phyloP scores from a whole-genome alignment of 2,329 filamentous ascomycete genomes.

The Cercospora sp. region DNA sequence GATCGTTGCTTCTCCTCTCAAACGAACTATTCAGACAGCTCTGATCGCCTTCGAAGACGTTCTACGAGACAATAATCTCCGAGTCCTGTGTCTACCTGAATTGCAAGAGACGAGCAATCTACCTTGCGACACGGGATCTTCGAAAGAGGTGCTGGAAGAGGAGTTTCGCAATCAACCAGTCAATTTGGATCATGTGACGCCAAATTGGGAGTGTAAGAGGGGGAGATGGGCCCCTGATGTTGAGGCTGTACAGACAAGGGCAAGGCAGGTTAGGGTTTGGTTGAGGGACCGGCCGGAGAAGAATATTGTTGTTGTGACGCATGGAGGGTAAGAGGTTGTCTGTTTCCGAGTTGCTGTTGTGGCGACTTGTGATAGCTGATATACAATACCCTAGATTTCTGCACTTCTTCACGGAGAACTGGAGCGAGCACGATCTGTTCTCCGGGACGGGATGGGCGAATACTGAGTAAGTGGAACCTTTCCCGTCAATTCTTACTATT shows the following conservation, averaged over 20 bases:
- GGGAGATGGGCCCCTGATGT: conserved; percentile 50
- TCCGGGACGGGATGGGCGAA: conserved; percentile 71
- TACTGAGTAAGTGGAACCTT: conserved; percentile 57
- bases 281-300: conserved; percentile 58
- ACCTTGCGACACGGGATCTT: conserved; percentile 74
- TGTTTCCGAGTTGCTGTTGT: background rate
- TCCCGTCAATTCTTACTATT: no score
- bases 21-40: conserved; percentile 78
- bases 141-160: conserved; percentile 54
- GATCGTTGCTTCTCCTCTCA: conserved; percentile 76
- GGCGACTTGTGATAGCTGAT: background rate
- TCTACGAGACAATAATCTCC: conserved; percentile 49
- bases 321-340: conserved; percentile 53
- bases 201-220: conserved; percentile 71
- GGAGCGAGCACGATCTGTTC: conserved; percentile 59
- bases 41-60: conserved; percentile 66
- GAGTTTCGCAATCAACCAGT: conserved; percentile 65
- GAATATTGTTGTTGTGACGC: conserved; percentile 75
- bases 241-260: conserved; percentile 60
- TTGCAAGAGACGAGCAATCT: conserved; percentile 75
- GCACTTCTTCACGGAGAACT: conserved; percentile 84
- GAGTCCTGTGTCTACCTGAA: conserved; percentile 68
- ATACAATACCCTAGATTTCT: conserved; percentile 59
- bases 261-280: conserved; percentile 61
- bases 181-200: conserved; percentile 60